Evolutionary conservation across 805 yeast species (phyloP).

Genomic region (Danielia oregonensis): DNA sequence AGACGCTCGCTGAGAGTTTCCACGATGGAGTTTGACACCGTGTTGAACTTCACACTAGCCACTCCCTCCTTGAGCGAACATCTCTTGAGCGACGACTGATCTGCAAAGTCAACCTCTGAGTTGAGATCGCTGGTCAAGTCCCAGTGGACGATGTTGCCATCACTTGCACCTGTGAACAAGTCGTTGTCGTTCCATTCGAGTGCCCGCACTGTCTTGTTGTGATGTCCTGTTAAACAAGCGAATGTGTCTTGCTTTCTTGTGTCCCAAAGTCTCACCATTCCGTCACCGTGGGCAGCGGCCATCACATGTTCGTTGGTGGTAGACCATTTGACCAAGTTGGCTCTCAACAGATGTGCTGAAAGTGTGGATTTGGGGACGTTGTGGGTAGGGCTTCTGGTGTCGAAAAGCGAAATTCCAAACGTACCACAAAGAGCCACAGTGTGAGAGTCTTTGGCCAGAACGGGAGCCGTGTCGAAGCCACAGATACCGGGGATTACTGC

Average conservation of each 20-base stretch:
- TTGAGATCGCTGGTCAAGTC: conserved; percentile 36
- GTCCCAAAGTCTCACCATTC: conserved; percentile 69
- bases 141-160: conserved; percentile 71
- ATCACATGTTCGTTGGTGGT: conserved; percentile 54
- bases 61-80: conserved; percentile 49
- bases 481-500: conserved; percentile 48
- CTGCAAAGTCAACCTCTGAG: conserved; percentile 9
- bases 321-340: conserved; percentile 60
- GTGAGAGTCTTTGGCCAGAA: conserved; percentile 34
- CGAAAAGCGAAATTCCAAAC: conserved; percentile 73
- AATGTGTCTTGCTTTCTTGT: conserved; percentile 57
- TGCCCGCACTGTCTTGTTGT: conserved; percentile 45
- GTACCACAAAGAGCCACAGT: conserved; percentile 63
- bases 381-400: conserved; percentile 51
- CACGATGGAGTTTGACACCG: conserved; percentile 28
- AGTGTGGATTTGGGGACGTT: conserved; percentile 24
- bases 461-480: conserved; percentile 47
- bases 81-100: conserved; percentile 11
- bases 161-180: conserved; percentile 56
- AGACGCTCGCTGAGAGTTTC: conserved; percentile 39
- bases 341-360: conserved; percentile 19
- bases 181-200: conserved; percentile 59
- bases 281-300: conserved; percentile 61
- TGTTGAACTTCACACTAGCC: conserved; percentile 35
- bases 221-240: conserved; percentile 53